Conservation (phyloP, 2,329 filamentous ascomycete genomes). For the Fusarium phyllophilum region DNA sequence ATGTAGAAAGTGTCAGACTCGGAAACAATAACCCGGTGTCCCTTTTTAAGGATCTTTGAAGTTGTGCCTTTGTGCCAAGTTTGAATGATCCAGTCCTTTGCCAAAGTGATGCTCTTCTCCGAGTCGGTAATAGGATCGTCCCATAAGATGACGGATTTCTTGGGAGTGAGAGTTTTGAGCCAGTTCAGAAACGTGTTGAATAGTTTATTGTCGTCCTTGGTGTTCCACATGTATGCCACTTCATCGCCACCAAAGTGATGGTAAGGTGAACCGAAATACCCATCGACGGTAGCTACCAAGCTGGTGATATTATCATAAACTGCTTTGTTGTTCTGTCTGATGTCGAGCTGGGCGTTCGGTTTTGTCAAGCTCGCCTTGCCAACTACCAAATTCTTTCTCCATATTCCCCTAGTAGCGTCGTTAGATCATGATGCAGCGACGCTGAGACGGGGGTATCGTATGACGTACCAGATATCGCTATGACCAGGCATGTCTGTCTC, state of each 20-base stretch:
- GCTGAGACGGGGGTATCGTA: accelerated
- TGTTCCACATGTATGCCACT: conserved; percentile 9
- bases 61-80: conserved; percentile 9
- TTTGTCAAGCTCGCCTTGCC: background rate
- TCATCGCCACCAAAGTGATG: conserved; percentile 19
- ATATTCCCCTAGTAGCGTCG: background rate
- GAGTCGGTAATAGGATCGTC: conserved; percentile 6
- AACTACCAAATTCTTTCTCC: conserved; percentile 7
- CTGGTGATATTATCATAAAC: background rate
- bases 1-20: conserved; percentile 9
- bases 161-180: background rate
- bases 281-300: background rate
- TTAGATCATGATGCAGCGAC: background rate
- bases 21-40: background rate
- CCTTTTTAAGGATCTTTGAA: background rate
- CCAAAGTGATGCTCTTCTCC: background rate
- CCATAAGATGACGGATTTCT: conserved; percentile 1
- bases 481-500: conserved; percentile 21
- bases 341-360: background rate
- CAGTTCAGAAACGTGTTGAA: conserved; percentile 1
- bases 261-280: background rate
- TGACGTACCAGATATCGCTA: conserved; percentile 7
- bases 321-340: background rate
- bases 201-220: background rate
- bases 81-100: conserved; percentile 15